Evolutionary conservation across 768 basidiomycete species (phyloP).

Genomic region (Pleurotus eryngii): DNA sequence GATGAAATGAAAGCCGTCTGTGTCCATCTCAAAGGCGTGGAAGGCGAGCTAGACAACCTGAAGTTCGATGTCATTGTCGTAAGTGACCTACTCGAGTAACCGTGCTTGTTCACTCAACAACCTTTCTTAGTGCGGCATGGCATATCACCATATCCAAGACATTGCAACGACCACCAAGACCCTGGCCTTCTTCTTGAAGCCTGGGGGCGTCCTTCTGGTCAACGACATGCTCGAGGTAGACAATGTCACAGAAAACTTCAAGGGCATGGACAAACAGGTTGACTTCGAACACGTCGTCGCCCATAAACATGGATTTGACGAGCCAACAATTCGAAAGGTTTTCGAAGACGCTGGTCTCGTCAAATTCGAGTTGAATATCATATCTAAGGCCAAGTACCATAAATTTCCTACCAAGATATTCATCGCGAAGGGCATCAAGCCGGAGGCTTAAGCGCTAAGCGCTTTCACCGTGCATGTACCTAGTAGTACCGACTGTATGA

Average conservation of each 20-base stretch:
- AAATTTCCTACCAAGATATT: not conserved
- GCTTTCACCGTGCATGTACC: not conserved
- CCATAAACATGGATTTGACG: constrained; percentile 51
- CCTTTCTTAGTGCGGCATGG: constrained; percentile 45
- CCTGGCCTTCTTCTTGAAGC: constrained; percentile 58
- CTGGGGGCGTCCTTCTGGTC: constrained; percentile 58
- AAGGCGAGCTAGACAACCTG: constrained; percentile 44
- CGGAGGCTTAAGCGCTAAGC: not conserved
- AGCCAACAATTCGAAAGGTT: constrained; percentile 41
- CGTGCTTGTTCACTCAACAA: not conserved
- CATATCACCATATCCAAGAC: constrained; percentile 65
- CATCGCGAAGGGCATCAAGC: not conserved
- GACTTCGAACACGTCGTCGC: constrained; percentile 43
- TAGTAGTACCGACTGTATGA: not conserved
- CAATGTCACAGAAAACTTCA: constrained; percentile 18
- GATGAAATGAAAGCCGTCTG: constrained; percentile 70
- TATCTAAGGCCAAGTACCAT: not conserved
- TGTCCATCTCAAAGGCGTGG: constrained; percentile 42
- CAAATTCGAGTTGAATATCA: constrained; percentile 1
- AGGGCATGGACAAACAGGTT: constrained; percentile 12
- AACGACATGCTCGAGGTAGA: constrained; percentile 37
- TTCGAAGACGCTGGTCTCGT: constrained; percentile 54
- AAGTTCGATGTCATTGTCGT: constrained; percentile 74
- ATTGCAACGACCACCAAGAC: constrained; percentile 48
- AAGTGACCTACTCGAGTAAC: constrained; percentile 21